Conservation (phyloP, 2,329 filamentous ascomycete species). For the Cadophora luteo-olivacea region DNA sequence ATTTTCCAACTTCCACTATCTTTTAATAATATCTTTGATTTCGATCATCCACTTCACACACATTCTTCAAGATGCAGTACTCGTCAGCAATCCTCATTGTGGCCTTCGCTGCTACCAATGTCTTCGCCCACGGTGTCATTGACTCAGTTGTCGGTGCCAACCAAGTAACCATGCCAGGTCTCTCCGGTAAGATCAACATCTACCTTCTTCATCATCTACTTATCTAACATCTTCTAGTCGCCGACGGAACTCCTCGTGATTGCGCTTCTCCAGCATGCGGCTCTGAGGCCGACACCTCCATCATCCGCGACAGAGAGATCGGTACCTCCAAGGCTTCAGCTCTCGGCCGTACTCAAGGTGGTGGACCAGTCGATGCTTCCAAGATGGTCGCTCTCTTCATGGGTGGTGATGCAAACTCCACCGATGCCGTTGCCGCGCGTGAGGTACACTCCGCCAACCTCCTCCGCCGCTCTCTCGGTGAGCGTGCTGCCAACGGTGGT, state of each 20-base stretch:
- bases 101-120: conserved; percentile 52
- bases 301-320: conserved; percentile 68
- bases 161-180: conserved; percentile 66
- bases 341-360: conserved; percentile 68
- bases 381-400: conserved; percentile 67
- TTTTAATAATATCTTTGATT: conserved; percentile 30
- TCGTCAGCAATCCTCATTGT: conserved; percentile 53
- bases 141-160: conserved; percentile 64
- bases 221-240: conserved; percentile 49
- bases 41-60: conserved; percentile 25
- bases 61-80: conserved; percentile 54
- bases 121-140: conserved; percentile 64
- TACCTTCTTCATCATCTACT: conserved; percentile 24
- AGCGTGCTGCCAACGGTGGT: conserved; percentile 47
- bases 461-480: conserved; percentile 46
- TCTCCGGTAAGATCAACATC: conserved; percentile 51
- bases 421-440: conserved; percentile 64
- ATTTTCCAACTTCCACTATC: conserved; percentile 30
- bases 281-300: conserved; percentile 73
- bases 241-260: conserved; percentile 72
- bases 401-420: conserved; percentile 50
- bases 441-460: conserved; percentile 74
- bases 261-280: conserved; percentile 67
- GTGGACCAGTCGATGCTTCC: conserved; percentile 63
- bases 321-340: conserved; percentile 59